Evolutionary conservation across 164 flowering plant genomes (phyloP).

Genomic region (Vitis rupestris): DNA sequence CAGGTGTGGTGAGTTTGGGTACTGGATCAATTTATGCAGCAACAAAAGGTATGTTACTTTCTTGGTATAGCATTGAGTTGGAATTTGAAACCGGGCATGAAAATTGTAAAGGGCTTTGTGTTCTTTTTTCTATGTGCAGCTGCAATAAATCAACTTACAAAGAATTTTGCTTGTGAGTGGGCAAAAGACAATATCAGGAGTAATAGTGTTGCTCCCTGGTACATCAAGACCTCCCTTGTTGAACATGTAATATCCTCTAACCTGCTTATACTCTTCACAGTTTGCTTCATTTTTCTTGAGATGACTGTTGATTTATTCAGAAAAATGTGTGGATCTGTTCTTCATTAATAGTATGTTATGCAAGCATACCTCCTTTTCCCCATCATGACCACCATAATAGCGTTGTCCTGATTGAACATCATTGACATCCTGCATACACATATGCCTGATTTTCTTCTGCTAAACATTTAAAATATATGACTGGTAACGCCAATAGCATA

Average conservation of each 20-base stretch:
- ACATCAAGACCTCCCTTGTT: slow-evolving; percentile 62
- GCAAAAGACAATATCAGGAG: slow-evolving; percentile 75
- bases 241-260: slow-evolving; percentile 39
- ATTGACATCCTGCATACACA: neutral
- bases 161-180: slow-evolving; percentile 84
- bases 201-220: slow-evolving; percentile 72
- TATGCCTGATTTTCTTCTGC: neutral
- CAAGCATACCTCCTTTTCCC: no score
- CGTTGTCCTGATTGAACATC: neutral
- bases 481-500: no score
- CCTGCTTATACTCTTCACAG: slow-evolving; percentile 1
- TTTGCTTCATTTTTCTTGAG: neutral
- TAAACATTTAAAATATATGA: neutral
- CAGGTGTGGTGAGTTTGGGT: slow-evolving; percentile 39
- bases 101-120: neutral
- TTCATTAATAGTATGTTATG: neutral
- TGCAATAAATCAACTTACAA: slow-evolving; percentile 72
- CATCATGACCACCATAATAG: no score
- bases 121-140: slow-evolving; percentile 31
- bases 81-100: neutral
- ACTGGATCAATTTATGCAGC: slow-evolving; percentile 57
- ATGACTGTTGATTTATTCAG: no score
- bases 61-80: neutral
- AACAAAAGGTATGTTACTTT: slow-evolving; percentile 49
- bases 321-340: neutral